Evolutionary conservation across 352 stramenopile genomes (phyloP).

Genomic region (Blastocystis sp.): DNA sequence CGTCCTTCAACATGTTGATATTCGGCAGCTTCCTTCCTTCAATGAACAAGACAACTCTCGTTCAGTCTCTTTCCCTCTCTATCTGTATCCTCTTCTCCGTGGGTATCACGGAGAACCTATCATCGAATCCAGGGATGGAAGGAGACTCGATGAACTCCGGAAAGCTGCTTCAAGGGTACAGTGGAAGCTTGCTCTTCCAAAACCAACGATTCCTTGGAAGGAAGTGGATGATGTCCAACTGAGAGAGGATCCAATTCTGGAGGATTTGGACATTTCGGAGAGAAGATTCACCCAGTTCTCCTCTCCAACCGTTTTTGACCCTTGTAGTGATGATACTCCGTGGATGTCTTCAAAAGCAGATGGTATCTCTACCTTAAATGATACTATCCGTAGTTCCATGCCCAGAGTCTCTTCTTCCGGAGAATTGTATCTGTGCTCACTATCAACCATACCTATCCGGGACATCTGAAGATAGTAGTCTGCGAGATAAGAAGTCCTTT

Average conservation of each 20-base stretch:
- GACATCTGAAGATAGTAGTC: too few species aligned
- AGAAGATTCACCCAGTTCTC: not conserved
- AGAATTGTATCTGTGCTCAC: too few species aligned
- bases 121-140: not conserved
- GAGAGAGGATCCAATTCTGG: too few species aligned
- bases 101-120: constrained; percentile 40
- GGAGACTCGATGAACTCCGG: not conserved
- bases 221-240: too few species aligned
- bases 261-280: not conserved
- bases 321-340: not conserved
- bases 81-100: not conserved
- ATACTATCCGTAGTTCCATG: not conserved
- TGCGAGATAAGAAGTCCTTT: too few species aligned
- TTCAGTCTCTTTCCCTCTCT: too few species aligned
- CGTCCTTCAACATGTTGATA: not conserved
- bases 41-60: not conserved
- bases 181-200: too few species aligned
- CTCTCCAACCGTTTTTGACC: not conserved
- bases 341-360: not conserved
- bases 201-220: too few species aligned
- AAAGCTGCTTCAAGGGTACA: too few species aligned
- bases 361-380: too few species aligned
- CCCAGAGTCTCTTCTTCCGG: not conserved
- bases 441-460: too few species aligned
- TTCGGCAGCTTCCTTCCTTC: not conserved